These are phyloP conservation scores for Leptomonas pyrrhocoris DNA, from an alignment of 208 protist species.

Conservation along the genomic window DNA sequence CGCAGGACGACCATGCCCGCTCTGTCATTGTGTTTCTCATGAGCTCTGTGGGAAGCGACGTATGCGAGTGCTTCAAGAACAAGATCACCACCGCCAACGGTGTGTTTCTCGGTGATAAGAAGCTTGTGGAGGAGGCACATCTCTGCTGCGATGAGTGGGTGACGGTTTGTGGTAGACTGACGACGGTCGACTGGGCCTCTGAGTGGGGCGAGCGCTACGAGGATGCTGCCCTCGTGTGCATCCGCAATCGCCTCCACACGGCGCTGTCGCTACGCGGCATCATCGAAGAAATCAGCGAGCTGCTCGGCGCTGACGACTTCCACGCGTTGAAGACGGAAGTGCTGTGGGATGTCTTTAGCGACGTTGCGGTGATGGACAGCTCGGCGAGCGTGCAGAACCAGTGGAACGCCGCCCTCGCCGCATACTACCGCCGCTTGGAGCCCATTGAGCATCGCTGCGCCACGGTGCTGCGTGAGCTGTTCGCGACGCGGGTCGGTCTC, in stretches of 20 bases:
- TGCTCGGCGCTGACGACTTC: slow-evolving; percentile 60
- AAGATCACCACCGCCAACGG: slow-evolving; percentile 43
- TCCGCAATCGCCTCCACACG: slow-evolving; percentile 63
- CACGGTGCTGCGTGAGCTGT: slow-evolving; percentile 73
- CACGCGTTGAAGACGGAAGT: slow-evolving; percentile 60
- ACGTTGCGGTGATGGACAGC: slow-evolving; percentile 71
- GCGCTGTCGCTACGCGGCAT: slow-evolving; percentile 64
- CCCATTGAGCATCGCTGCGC: slow-evolving; percentile 87
- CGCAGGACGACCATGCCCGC: slow-evolving; percentile 75
- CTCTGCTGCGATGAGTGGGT: slow-evolving; percentile 81
- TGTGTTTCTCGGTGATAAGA: slow-evolving; percentile 62
- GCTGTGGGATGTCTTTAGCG: slow-evolving; percentile 81
- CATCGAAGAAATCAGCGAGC: slow-evolving; percentile 71
- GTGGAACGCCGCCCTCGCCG: slow-evolving; percentile 67
- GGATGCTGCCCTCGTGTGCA: slow-evolving; percentile 57
- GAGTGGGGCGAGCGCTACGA: slow-evolving; percentile 59
- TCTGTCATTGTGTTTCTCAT: slow-evolving; percentile 79
- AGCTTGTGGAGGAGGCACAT: slow-evolving; percentile 63
- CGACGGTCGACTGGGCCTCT: slow-evolving; percentile 84
- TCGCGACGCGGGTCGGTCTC: slow-evolving; percentile 61
- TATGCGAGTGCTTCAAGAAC: slow-evolving; percentile 74
- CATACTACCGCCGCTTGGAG: slow-evolving; percentile 85
- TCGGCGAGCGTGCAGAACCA: slow-evolving; percentile 51
- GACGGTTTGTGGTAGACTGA: slow-evolving; percentile 65
- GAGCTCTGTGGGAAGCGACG: slow-evolving; percentile 68